phyloP scores from a whole-genome alignment of 306 rosid genomes.

The Prosopis cineraria region DNA sequence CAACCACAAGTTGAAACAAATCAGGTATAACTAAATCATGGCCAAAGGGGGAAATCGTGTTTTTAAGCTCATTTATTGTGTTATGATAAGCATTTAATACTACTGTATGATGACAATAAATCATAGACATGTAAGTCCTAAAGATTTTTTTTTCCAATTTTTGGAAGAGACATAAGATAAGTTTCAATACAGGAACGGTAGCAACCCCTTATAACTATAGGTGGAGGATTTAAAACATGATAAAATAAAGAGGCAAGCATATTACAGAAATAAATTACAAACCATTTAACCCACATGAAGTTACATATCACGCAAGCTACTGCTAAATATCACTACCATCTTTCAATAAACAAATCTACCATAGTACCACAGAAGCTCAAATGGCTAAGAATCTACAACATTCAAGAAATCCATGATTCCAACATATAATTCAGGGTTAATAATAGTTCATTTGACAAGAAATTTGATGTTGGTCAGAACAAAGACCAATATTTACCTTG shows the following conservation, averaged over 20 bases:
- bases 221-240: neutral
- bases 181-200: neutral
- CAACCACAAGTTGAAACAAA: neutral
- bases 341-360: neutral
- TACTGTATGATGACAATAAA: neutral
- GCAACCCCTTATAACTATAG: neutral
- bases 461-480: conserved; percentile 18
- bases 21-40: neutral
- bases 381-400: neutral
- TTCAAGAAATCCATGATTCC: neutral
- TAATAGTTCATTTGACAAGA: conserved; percentile 27
- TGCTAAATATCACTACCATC: conserved; percentile 1
- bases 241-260: neutral
- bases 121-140: conserved; percentile 1
- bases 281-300: neutral
- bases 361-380: conserved; percentile 15
- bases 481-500: conserved; percentile 60
- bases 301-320: neutral
- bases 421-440: conserved; percentile 12
- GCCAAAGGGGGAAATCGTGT: neutral
- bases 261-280: neutral
- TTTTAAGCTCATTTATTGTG: conserved; percentile 10
- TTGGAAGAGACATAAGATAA: neutral
- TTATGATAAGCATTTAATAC: neutral
- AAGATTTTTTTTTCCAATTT: neutral